phyloP scores from a whole-genome alignment of 371 early-diverging fungal genomes.

The Umbelopsis sp. region DNA sequence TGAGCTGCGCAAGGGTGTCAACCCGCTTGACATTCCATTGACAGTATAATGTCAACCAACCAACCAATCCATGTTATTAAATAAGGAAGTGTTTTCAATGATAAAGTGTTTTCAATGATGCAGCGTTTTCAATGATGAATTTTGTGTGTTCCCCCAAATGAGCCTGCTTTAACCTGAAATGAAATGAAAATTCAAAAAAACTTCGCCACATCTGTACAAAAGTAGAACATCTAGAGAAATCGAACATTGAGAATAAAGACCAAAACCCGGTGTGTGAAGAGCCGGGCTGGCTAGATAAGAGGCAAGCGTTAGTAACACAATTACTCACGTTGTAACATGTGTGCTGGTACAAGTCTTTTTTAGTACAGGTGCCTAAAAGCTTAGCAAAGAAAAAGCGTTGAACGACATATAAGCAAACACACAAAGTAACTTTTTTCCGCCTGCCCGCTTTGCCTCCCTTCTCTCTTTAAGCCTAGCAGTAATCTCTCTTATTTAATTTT shows the following conservation, averaged over 20 bases:
- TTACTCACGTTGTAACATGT: too few relatives aligned
- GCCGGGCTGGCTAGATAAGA: not conserved
- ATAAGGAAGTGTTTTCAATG: too few relatives aligned
- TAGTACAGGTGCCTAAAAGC: too few relatives aligned
- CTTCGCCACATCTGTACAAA: constrained; percentile 7
- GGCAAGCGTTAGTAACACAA: too few relatives aligned
- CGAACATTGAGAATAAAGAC: not conserved
- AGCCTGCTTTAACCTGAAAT: not conserved
- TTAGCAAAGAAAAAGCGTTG: too few relatives aligned
- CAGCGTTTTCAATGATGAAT: too few relatives aligned
- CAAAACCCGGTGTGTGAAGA: not conserved
- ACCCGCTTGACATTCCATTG: constrained; percentile 22
- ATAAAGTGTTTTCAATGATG: too few relatives aligned
- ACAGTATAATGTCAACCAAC: not conserved
- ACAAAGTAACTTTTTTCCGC: too few relatives aligned
- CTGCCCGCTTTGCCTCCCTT: not conserved
- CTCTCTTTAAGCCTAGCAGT: not conserved
- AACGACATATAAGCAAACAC: too few relatives aligned
- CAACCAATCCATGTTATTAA: not conserved
- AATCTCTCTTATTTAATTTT: not conserved
- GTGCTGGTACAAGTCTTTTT: too few relatives aligned
- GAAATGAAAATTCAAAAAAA: not conserved
- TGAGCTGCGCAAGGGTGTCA: constrained; percentile 40
- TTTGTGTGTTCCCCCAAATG: too few relatives aligned
- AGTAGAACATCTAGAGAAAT: not conserved